Evolutionary conservation across 2,329 filamentous ascomycete species (phyloP).

Genomic region (Fusarium sp.): DNA sequence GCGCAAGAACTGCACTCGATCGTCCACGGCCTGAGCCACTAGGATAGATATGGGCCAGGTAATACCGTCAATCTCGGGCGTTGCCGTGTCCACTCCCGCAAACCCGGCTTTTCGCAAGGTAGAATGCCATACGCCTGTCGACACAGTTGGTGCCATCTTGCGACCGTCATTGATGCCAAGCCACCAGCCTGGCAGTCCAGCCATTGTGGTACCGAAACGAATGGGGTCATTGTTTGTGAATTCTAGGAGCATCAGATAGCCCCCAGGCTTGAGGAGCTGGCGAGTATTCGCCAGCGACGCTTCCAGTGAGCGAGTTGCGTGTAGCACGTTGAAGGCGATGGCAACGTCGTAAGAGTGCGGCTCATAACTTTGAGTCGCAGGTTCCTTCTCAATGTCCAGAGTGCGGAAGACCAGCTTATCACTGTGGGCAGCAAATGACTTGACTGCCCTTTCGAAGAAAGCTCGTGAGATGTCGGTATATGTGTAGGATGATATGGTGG

Average conservation of each 20-base stretch:
- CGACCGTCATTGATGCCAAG: slow-evolving; percentile 1
- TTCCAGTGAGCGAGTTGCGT: slow-evolving; percentile 47
- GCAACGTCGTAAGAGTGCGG: slow-evolving; percentile 54
- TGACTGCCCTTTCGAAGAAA: neutral
- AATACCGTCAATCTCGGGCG: no score
- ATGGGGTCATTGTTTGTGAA: neutral
- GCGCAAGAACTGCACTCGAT: slow-evolving; percentile 6
- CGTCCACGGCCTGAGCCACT: slow-evolving; percentile 10
- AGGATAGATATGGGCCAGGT: neutral
- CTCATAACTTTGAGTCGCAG: slow-evolving; percentile 50
- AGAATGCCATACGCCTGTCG: neutral
- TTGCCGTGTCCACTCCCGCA: neutral
- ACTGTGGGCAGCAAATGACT: no score
- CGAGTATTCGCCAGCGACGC: slow-evolving; percentile 37
- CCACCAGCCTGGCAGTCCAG: slow-evolving; percentile 31
- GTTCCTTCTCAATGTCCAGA: slow-evolving; percentile 42
- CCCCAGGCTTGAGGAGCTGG: slow-evolving; percentile 47
- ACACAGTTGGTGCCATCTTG: neutral
- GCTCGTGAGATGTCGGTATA: neutral
- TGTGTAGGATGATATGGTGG: neutral
- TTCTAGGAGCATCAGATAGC: slow-evolving; percentile 41
- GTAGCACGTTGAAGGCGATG: slow-evolving; percentile 55
- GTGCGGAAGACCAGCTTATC: slow-evolving; percentile 23
- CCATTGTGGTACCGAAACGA: neutral
- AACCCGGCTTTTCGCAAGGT: neutral